Evolutionary conservation across 31 red algal genomes (phyloP).

Genomic region (Odonthalia washingtoniensis): DNA sequence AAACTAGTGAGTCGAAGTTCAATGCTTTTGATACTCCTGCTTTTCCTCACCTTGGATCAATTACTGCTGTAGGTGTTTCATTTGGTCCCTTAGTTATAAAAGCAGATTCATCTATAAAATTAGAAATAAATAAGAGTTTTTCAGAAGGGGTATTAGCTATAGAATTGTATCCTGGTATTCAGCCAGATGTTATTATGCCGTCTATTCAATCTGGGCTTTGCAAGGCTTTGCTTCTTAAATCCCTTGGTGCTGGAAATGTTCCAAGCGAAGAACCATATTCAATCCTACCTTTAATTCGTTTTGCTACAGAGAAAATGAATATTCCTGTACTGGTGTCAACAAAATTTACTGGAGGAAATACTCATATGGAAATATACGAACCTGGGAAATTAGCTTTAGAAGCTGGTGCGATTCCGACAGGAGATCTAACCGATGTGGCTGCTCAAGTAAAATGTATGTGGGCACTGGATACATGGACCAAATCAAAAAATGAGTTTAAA

Average conservation of each 20-base stretch:
- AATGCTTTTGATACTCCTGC: constrained; percentile 18
- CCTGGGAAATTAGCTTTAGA: neutral
- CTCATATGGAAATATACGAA: constrained; percentile 8
- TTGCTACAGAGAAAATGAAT: constrained; percentile 10
- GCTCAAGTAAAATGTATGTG: constrained; percentile 23
- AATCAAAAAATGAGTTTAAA: neutral
- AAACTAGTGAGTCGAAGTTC: constrained; percentile 20
- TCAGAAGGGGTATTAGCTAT: neutral
- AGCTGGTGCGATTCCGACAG: constrained; percentile 20
- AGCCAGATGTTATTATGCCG: neutral
- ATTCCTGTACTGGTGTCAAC: constrained; percentile 16
- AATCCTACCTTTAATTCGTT: neutral
- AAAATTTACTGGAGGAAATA: constrained; percentile 21
- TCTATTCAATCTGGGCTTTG: neutral
- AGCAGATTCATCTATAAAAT: constrained; percentile 9
- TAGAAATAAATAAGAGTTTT: neutral
- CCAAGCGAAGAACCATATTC: constrained; percentile 7
- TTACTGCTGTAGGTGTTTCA: constrained; percentile 16
- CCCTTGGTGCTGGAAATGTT: constrained; percentile 10
- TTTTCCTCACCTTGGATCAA: constrained; percentile 8
- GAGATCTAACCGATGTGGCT: constrained; percentile 22
- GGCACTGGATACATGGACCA: neutral
- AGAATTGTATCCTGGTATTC: neutral
- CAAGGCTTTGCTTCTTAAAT: neutral
- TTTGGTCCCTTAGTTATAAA: constrained; percentile 13